Evolutionary conservation across 2,329 filamentous ascomycete genomes (phyloP).

Genomic region (Leptographium radiaticola): DNA sequence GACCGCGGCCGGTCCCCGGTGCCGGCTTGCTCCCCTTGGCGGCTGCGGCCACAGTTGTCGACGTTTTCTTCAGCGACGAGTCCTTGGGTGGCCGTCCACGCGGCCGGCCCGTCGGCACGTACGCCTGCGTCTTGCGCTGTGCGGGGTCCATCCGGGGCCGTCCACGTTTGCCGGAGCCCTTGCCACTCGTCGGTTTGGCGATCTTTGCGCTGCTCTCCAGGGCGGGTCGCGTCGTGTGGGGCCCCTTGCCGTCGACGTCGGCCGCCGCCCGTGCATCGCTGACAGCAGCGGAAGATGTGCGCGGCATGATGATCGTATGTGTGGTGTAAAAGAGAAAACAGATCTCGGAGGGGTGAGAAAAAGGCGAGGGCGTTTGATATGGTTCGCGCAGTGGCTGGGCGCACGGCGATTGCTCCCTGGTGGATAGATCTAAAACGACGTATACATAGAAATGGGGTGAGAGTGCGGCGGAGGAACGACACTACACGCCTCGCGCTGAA

Average conservation of each 20-base stretch:
- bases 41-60: neutral
- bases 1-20: constrained; percentile 9
- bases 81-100: constrained; percentile 13
- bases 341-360: neutral
- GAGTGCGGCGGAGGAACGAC: neutral
- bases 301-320: constrained; percentile 5
- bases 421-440: neutral
- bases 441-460: neutral
- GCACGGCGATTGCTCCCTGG: neutral
- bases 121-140: constrained; percentile 12
- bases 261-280: neutral
- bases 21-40: neutral
- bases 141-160: constrained; percentile 13
- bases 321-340: too few relatives aligned
- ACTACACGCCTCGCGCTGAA: neutral
- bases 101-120: constrained; percentile 14
- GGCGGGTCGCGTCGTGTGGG: constrained; percentile 8
- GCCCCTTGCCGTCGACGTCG: neutral
- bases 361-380: neutral
- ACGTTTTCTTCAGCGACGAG: constrained; percentile 10
- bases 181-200: constrained; percentile 10
- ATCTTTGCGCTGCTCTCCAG: constrained; percentile 12
- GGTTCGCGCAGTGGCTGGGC: neutral
- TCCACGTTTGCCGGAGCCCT: constrained; percentile 12
- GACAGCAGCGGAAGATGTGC: constrained; percentile 4